phyloP scores from a whole-genome alignment of 2,329 filamentous ascomycete genomes.

The Thelonectria olida region DNA sequence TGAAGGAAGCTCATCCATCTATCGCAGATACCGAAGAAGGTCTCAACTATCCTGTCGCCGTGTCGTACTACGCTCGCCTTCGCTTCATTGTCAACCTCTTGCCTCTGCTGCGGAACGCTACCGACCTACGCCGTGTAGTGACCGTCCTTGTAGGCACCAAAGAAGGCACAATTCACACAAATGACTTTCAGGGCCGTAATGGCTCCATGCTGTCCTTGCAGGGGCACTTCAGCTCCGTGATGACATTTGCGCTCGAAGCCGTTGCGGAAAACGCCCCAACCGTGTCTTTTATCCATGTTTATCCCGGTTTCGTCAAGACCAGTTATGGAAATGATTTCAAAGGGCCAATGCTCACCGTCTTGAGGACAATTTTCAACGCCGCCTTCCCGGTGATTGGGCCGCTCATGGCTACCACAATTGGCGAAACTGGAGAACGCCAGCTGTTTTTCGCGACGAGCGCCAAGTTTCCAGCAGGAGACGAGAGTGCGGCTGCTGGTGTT shows the following conservation, averaged over 20 bases:
- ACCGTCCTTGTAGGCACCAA: slow-evolving; percentile 12
- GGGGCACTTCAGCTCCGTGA: slow-evolving; percentile 6
- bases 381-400: not conserved
- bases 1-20: not conserved
- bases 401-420: not conserved
- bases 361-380: not conserved
- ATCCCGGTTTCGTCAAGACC: slow-evolving; percentile 13
- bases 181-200: slow-evolving; percentile 3
- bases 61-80: slow-evolving; percentile 9
- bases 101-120: slow-evolving; percentile 9
- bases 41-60: slow-evolving; percentile 1
- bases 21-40: slow-evolving; percentile 10
- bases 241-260: slow-evolving; percentile 1
- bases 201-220: not conserved
- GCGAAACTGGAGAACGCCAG: not conserved
- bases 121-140: slow-evolving; percentile 13
- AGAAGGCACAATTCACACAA: slow-evolving; percentile 9
- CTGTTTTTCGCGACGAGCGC: slow-evolving; percentile 1
- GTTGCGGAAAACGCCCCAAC: not conserved
- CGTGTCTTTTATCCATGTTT: slow-evolving; percentile 7
- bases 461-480: not conserved
- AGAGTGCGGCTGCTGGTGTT: not conserved
- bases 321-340: not conserved
- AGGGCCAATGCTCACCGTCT: not conserved
- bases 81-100: slow-evolving; percentile 16